These are phyloP conservation scores for Cerrena zonata DNA, from an alignment of 1,284 basidiomycete species.

Conservation along the genomic window DNA sequence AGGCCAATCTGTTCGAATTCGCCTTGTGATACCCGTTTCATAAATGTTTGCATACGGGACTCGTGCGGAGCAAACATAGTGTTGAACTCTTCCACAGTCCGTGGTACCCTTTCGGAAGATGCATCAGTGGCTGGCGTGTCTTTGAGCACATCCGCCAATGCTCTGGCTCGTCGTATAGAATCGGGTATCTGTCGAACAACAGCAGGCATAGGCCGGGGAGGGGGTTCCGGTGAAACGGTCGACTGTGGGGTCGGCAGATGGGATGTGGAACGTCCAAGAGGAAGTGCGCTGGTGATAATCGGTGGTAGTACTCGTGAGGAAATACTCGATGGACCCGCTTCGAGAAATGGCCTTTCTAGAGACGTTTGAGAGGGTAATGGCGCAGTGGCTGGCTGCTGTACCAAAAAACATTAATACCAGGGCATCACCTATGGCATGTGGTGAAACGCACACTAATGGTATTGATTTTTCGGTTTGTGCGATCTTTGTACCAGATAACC, in stretches of 20 bases:
- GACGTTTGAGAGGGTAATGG: background rate
- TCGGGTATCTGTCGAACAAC: background rate
- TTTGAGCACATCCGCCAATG: background rate
- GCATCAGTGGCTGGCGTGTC: background rate
- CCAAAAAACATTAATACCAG: background rate
- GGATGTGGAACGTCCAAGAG: background rate
- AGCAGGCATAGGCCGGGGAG: background rate
- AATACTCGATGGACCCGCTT: background rate
- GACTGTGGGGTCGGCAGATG: constrained; percentile 15
- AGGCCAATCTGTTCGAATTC: constrained; percentile 5
- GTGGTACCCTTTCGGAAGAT: background rate
- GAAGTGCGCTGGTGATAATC: background rate
- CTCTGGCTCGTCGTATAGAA: background rate
- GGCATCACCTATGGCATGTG: background rate
- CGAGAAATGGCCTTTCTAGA: background rate
- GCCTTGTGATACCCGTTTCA: constrained; percentile 3
- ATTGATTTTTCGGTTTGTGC: background rate
- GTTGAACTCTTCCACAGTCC: constrained; percentile 1
- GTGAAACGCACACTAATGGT: background rate
- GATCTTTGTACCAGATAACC: background rate
- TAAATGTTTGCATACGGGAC: background rate
- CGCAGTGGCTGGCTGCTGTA: background rate
- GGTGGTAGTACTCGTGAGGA: background rate
- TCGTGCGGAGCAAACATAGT: constrained; percentile 1
- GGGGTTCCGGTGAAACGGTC: constrained; percentile 14